phyloP scores from a whole-genome alignment of 345 rosid genomes.

The Hevea brasiliensis region DNA sequence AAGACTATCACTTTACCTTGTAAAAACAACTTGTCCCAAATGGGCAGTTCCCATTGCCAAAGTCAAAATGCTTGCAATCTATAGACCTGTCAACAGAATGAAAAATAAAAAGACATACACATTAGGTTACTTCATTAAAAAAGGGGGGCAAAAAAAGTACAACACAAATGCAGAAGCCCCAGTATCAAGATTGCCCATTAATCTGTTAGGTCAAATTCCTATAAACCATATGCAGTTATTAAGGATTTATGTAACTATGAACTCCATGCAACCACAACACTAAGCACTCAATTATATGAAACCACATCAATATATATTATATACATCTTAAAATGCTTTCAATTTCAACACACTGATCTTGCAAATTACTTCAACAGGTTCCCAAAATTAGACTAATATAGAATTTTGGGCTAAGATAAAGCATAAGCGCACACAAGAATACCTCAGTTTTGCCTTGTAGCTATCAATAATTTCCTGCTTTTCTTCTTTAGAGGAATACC shows the following conservation, averaged over 20 bases:
- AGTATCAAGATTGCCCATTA: no score
- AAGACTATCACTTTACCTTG: constrained; percentile 50
- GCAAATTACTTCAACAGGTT: neutral
- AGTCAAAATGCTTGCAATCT: constrained; percentile 89
- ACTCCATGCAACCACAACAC: no score
- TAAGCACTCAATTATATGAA: no score
- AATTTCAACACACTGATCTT: neutral
- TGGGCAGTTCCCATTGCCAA: constrained; percentile 89
- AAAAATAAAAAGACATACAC: neutral
- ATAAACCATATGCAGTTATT: no score
- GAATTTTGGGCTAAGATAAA: neutral
- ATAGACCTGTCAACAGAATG: constrained; percentile 52
- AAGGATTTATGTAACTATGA: no score
- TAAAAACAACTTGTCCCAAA: constrained; percentile 97
- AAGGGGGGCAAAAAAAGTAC: neutral
- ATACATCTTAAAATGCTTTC: neutral
- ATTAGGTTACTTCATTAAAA: neutral
- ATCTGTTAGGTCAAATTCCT: no score
- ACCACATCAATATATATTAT: no score
- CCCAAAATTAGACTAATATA: neutral
- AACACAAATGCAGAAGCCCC: neutral
- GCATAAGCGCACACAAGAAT: neutral
- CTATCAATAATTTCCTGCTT: constrained; percentile 72
- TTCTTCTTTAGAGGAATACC: constrained; percentile 82
- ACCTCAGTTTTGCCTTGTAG: constrained; percentile 91